These are phyloP conservation scores for Exophiala sp. DNA, from an alignment of 2,329 filamentous ascomycete species.

Conservation along the genomic window DNA sequence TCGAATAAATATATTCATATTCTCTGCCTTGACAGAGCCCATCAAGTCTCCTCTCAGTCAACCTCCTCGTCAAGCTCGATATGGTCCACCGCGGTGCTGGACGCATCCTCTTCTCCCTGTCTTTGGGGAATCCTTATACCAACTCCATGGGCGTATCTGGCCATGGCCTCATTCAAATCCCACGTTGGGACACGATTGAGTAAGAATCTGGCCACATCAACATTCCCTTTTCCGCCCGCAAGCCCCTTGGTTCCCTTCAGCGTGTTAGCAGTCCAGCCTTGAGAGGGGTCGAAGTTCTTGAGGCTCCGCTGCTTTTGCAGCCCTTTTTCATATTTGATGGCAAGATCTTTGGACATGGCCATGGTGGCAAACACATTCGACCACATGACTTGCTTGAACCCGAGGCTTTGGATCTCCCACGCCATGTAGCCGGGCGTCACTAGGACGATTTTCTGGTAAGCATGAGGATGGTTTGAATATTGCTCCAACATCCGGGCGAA, in stretches of 20 bases:
- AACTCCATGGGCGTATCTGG: slow-evolving; percentile 3
- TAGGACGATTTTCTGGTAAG: slow-evolving; percentile 23
- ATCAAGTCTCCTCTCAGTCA: background rate
- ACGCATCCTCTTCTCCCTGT: background rate
- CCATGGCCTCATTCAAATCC: slow-evolving; percentile 12
- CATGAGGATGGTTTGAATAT: slow-evolving; percentile 19
- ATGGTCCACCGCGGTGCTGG: background rate
- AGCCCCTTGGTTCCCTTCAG: background rate
- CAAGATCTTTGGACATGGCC: slow-evolving; percentile 1
- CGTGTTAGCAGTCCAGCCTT: slow-evolving; percentile 1
- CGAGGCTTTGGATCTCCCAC: slow-evolving; percentile 17
- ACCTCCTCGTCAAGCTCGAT: background rate
- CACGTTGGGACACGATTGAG: slow-evolving; percentile 10
- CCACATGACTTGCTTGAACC: slow-evolving; percentile 10
- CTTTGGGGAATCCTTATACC: slow-evolving; percentile 5
- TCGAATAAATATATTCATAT: too few relatives aligned
- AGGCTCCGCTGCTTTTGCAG: slow-evolving; percentile 2
- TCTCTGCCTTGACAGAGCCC: too few relatives aligned
- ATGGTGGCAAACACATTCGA: slow-evolving; percentile 11
- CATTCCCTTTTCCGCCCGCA: background rate
- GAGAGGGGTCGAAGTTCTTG: background rate
- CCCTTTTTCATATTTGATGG: slow-evolving; percentile 2
- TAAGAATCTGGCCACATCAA: slow-evolving; percentile 3
- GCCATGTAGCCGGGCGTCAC: slow-evolving; percentile 20
- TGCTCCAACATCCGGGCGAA: slow-evolving; percentile 27